phyloP scores from a whole-genome alignment of 345 rosid species.

The Citrus medica region DNA sequence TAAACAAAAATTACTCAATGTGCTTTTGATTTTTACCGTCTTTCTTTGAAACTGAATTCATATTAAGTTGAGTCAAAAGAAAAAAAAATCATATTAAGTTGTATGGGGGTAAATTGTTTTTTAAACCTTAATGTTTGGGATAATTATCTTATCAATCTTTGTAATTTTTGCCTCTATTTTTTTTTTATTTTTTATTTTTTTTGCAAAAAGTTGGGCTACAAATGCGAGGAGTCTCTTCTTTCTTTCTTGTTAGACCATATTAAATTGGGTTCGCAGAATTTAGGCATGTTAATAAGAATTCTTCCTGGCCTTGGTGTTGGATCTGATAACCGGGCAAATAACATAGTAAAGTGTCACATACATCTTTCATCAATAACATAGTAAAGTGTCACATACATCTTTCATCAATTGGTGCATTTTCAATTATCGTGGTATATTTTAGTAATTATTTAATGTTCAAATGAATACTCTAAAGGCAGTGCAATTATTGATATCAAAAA shows the following conservation, averaged over 20 bases:
- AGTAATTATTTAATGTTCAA: not conserved
- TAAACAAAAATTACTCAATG: not conserved
- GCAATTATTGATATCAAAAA: constrained; percentile 72
- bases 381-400: not conserved
- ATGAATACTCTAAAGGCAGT: constrained; percentile 43
- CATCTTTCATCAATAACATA: too few species aligned
- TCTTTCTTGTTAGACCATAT: constrained; percentile 60
- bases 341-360: not conserved
- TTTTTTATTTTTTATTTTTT: constrained; percentile 3
- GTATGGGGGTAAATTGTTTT: too few species aligned
- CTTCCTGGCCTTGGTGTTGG: constrained; percentile 71
- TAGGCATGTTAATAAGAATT: constrained; percentile 59
- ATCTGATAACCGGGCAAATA: constrained; percentile 58
- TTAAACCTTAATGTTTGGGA: too few species aligned
- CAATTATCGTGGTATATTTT: not conserved
- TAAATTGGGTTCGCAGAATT: constrained; percentile 37
- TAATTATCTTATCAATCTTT: constrained; percentile 12
- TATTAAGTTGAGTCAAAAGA: not conserved
- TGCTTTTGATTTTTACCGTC: not conserved
- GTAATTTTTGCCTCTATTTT: constrained; percentile 34
- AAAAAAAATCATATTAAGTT: too few species aligned
- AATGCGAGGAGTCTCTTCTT: constrained; percentile 47
- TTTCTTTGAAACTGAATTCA: not conserved
- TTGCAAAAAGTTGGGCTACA: constrained; percentile 41
- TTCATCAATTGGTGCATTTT: not conserved